phyloP scores from a whole-genome alignment of 2,329 filamentous ascomycete genomes.

The Didymosphaeria variabile region DNA sequence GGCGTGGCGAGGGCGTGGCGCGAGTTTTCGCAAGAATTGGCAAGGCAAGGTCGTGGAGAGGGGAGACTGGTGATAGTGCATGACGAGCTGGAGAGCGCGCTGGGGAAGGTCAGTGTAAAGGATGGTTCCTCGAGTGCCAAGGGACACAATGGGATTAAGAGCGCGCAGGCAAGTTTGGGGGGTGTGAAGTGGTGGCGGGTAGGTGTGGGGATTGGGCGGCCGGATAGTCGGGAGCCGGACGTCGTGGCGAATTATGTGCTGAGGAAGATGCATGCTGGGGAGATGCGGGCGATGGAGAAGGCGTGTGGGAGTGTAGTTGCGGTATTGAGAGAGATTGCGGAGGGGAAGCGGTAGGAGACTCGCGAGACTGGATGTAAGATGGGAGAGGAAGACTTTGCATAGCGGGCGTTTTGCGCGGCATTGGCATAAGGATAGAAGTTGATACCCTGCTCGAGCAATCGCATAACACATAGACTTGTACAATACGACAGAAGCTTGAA shows the following conservation, averaged over 20 bases:
- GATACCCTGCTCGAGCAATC: constrained; percentile 8
- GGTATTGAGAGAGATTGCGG: constrained; percentile 61
- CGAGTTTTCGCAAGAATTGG: constrained; percentile 51
- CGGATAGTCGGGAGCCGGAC: constrained; percentile 70
- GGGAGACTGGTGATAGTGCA: constrained; percentile 79
- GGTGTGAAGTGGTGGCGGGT: constrained; percentile 65
- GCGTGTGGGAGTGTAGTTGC: constrained; percentile 60
- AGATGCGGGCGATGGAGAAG: constrained; percentile 56
- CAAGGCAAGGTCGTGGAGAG: constrained; percentile 25
- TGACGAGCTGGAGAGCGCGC: constrained; percentile 80
- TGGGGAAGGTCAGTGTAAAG: constrained; percentile 73
- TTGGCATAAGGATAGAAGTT: not conserved
- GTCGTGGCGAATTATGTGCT: constrained; percentile 83
- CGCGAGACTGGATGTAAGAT: constrained; percentile 12
- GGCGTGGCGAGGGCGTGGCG: constrained; percentile 74
- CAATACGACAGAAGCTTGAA: constrained; percentile 9
- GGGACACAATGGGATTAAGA: constrained; percentile 59
- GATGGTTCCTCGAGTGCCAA: constrained; percentile 62
- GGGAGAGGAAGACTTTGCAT: not conserved
- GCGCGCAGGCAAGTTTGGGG: constrained; percentile 41
- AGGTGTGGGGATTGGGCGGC: constrained; percentile 87
- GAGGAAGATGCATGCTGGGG: constrained; percentile 64
- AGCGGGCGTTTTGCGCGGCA: not conserved
- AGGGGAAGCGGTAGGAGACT: constrained; percentile 35
- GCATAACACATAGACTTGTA: constrained; percentile 11